Base-by-base conservation (phyloP, 164 flowering plant species). In the Dillenia turbinata region DNA sequence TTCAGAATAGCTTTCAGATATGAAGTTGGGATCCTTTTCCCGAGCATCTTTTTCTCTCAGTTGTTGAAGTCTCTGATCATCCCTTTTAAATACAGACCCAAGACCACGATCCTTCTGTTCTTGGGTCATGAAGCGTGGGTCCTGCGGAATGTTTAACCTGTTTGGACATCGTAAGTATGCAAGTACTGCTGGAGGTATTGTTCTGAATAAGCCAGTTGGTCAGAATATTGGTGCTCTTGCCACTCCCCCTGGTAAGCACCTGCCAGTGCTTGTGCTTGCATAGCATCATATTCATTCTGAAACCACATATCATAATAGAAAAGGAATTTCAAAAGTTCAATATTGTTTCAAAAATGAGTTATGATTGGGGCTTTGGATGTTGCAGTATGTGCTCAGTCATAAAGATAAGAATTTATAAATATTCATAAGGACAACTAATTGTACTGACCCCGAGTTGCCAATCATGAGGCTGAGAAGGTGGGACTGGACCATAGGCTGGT, bases 1-100 rank as follows among this genome's bases (percentile, higher is more conserved):
- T 70, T 94, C 99, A 44, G 99, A 94, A 66, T 94, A 94, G 73
- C 97, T 91, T 70, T 94, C 99, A 2, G 99, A 94, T 55, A 94
- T 83, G 68, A 94, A 94, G 74, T 89, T 91, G 24, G 99, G 99
- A 80, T 94, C 99, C 75, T 89, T 94, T 64, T 94, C 99, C 47
- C 99, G 83, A 53, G 96, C 82, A 82, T 94, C 99, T 70, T 79
- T 94, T 74, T 94, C 99, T 73, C 97, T 83, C 62, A 89, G 75
- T 57, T 91, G 99, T 59, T 80, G 99, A 68, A 94, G 96, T 75
- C 97, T 86, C 61, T 84, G 75, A 67, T 94, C 99, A 71, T 94
- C 99, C 52, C 97, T 87, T 83, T 94, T 94, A 69, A 94, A 94
- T 55, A 94, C 97, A n/a, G 99, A 94, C 10, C 99, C 99, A 60